Evolutionary conservation across 2,329 filamentous ascomycete genomes (phyloP), one percentile per base, ranked within the genome.

Genomic region (Cordyceps javanica): DNA sequence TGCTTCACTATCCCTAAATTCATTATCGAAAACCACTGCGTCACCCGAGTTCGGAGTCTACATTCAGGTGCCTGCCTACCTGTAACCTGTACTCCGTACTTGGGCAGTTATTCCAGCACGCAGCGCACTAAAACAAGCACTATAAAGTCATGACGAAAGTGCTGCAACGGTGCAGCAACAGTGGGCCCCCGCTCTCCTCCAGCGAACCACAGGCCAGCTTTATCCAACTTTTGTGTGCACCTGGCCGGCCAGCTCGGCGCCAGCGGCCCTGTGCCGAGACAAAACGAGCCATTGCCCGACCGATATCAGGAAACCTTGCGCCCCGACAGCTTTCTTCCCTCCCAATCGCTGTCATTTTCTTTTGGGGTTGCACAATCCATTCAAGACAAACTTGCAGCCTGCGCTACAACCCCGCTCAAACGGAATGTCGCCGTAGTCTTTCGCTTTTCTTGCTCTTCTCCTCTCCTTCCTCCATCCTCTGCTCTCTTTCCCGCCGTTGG

Each of bases 381-480:
- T 26, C 6, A 4, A 32, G 23, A n/a, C 26, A 21, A 32, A 28
- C 26, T 23, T 48, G 52, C 52, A 14, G 42, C 19, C 38, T 8
- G 14, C 26, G 19, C 42, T n/a, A 42, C 39, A 34, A 5, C 13
- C 26, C 11, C 5, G 5, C 45, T 16, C 6, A 5, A 11, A 23
- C 55, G 55, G 55, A 25, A 57, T 57, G 55, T 51, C 46, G 46
- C 46, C 26, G 46, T 57, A 57, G 38, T 16, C 14, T 56, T 46
- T 38, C n/a, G 8, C 36, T 32, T 25, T 30, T 26, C 13, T 21
- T 30, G 23, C 21, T 10, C 21, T 32, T 19, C 14, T 53, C 10
- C 19, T 11, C 21, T 26, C 36, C 30, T 44, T 28, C 39, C 23
- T 42, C 21, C 10, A 19, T 41, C 14, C 16, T 16, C 26, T 16